phyloP scores from a whole-genome alignment of 2,329 filamentous ascomycete genomes.

The Claviceps arundinis region DNA sequence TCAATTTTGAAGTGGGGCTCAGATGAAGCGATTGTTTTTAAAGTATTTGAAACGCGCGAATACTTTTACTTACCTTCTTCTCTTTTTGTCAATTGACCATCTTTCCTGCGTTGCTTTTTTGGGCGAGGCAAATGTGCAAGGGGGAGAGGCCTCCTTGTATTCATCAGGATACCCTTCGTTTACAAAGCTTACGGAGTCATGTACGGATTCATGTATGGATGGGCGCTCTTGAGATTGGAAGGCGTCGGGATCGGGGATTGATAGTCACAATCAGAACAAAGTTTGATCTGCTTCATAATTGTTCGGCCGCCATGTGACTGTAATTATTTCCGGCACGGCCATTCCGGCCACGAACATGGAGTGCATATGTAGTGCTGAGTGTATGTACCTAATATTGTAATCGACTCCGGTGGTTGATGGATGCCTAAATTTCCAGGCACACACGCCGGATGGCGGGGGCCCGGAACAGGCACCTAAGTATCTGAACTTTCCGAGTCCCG shows the following conservation, averaged over 20 bases:
- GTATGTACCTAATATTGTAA: too few species aligned
- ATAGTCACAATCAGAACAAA: not conserved
- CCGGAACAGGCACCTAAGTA: not conserved
- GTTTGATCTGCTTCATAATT: not conserved
- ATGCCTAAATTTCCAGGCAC: constrained; percentile 15
- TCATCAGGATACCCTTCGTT: constrained; percentile 21
- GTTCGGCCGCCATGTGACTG: not conserved
- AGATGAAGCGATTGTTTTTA: not conserved
- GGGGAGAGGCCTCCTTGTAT: constrained; percentile 9
- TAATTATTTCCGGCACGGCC: not conserved
- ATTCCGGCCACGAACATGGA: too few species aligned
- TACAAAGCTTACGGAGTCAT: constrained; percentile 14
- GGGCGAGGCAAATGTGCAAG: constrained; percentile 7
- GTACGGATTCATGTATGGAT: not conserved
- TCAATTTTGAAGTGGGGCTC: too few species aligned
- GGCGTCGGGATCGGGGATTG: constrained; percentile 15
- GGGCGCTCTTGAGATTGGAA: constrained; percentile 1
- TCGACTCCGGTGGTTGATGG: too few species aligned
- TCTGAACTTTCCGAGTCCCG: too few species aligned
- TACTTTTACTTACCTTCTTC: constrained; percentile 4
- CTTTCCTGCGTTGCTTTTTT: not conserved
- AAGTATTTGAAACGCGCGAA: not conserved
- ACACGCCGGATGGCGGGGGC: not conserved
- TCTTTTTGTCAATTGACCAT: not conserved
- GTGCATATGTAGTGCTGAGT: too few species aligned